Base-by-base conservation (phyloP, 2,329 filamentous ascomycete species). In the Hymenoscyphus albidus region DNA sequence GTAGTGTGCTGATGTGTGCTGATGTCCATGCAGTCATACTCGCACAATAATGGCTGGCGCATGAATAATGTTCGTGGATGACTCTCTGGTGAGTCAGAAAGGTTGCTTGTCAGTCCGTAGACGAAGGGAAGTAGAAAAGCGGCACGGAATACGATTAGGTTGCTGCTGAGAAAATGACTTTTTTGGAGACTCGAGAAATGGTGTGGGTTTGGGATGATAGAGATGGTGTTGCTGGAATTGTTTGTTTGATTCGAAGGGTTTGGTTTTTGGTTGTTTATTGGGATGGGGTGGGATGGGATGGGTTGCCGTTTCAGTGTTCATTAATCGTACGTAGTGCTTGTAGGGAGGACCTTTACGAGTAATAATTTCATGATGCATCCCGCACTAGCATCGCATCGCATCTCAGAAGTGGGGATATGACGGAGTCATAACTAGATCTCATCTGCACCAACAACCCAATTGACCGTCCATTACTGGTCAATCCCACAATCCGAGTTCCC, bases 21-120 rank as follows among this genome's bases (percentile, higher is more conserved):
- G 44, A 51, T 51, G 3, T 51, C 9, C 4, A 54, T 54, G 48
- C 48, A 27, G 48, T 54, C 48, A 54, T 54, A 54, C 48, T 51
- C 44, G 42, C 18, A 22, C n/a, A 12, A 10, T 27, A 13, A 22
- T 18, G 48, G 48, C 18, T 54, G 44, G 48, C 18, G 48, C 48
- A 51, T 51, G 48, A 51, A 51, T 18, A 13, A 22, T 18, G 27
- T 27, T 2, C 1, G 3, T 27, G 27, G 44, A 18, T 51, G 44
- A 51, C 44, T 51, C 44, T 54, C 10, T 27, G 48, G 48, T 54
- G 48, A 54, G 48, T 54, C 48, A 54, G 18, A 54, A 54, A 54
- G 18, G 13, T 54, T 10, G 18, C 27, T 27, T 27, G 27, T 27
- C 27, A 2, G 27, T 27, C 27, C 1, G 27, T 27, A 27, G 27